Base-by-base conservation (phyloP, 148 eudicot species). In the Amaranthus palmeri region DNA sequence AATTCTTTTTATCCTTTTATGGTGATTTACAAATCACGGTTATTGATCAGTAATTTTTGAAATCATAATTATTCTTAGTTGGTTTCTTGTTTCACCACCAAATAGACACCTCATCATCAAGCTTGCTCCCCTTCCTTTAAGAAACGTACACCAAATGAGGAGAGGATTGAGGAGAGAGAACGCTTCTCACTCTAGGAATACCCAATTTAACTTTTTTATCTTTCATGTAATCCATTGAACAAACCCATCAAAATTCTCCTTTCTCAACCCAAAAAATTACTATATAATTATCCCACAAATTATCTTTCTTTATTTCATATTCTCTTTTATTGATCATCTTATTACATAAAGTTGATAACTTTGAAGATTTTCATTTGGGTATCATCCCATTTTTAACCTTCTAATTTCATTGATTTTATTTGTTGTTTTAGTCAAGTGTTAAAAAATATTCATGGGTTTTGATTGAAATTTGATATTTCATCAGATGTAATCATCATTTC, bases 401-500 rank as follows among this genome's bases (percentile, higher is more conserved):
- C 57, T 57, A 71, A 14, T 66, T 77, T 49, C 62, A 54, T 59
- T 41, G 6, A 42, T 44, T 41, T 70, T 81, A 58, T 25, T 65
- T 62, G 56, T 43, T 18, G 68, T 61, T 78, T 79, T 49, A 7
- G 14, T 40, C 5, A 57, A 63, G 53, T 67, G 49, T 78, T 72
- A 67, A 69, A 71, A 72, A 66, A 66, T 60, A 43, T 67, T 51
- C n/a, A 81, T 77, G 83, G 80, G 72, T 77, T 56, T 78, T 78
- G 70, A 68, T 78, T 79, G 80, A 78, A 81, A 68, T 64, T 56
- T 61, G 80, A 66, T 46, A 13, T 18, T 73, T 72, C 56, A 62
- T 77, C 45, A 74, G 78, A 78, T 83, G 82, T 81, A 84, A 80
- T 59, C 6, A 54, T 72, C 70, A 61, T 68, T 77, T 73, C 43